Conservation (phyloP, 2,329 filamentous ascomycete species). For the Dactylonectria estremocensis region DNA sequence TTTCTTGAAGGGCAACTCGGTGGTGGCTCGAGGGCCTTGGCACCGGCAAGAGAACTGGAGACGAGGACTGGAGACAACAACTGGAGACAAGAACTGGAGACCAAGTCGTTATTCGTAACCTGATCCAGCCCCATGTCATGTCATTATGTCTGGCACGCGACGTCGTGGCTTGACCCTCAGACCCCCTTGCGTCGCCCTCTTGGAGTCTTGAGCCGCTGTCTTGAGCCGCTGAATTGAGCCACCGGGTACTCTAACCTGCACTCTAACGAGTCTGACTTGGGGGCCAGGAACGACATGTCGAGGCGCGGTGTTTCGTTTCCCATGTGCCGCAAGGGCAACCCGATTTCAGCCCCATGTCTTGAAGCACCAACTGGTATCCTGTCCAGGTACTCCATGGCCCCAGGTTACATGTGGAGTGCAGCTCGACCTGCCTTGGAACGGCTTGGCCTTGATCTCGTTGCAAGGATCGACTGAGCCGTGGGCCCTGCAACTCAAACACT, state of each 20-base stretch:
- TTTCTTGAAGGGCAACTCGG: background rate
- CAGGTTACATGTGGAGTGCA: slow-evolving; percentile 7
- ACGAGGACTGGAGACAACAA: background rate
- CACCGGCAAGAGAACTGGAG: background rate
- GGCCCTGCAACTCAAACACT: background rate
- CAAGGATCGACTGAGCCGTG: background rate
- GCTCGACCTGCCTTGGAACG: slow-evolving; percentile 10
- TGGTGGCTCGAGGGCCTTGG: slow-evolving; percentile 1
- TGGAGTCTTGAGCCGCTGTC: no score
- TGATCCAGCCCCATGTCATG: background rate
- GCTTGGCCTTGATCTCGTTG: slow-evolving; percentile 9
- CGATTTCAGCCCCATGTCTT: slow-evolving; percentile 15
- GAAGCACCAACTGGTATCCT: background rate
- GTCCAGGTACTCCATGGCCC: background rate
- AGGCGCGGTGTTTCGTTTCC: slow-evolving; percentile 6
- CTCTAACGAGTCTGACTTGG: no score
- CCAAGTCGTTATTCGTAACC: background rate
- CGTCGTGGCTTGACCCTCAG: background rate
- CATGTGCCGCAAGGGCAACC: slow-evolving; percentile 2
- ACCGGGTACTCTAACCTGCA: background rate
- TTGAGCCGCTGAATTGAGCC: background rate
- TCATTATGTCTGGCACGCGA: background rate
- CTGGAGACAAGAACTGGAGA: background rate
- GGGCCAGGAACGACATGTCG: background rate
- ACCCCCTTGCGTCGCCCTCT: background rate